Conservation (phyloP, 495 filamentous ascomycete genomes). For the Chaetomium fimeti region DNA sequence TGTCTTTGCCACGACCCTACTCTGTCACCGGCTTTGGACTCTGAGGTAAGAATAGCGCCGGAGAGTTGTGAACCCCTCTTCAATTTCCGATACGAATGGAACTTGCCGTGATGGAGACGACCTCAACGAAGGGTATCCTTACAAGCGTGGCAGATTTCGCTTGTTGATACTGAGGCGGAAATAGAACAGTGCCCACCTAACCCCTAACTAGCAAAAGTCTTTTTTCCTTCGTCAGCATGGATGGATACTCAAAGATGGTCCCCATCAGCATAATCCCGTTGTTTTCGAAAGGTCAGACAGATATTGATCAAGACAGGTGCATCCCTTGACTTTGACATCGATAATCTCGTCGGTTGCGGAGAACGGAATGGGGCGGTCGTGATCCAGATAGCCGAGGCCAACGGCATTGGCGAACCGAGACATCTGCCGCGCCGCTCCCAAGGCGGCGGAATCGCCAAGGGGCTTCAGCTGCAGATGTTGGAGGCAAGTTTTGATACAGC, state of each 20-base stretch:
- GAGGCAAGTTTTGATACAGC: not conserved
- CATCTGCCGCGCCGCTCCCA: not conserved
- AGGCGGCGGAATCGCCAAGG: not conserved
- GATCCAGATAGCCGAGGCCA: not conserved
- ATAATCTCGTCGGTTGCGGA: not conserved
- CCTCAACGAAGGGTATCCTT: not conserved
- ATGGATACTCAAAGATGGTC: not conserved
- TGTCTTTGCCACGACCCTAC: not conserved
- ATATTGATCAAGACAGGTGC: not conserved
- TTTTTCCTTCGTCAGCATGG: not conserved
- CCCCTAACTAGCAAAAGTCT: not conserved
- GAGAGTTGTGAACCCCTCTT: not conserved
- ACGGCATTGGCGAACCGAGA: not conserved
- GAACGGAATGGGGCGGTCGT: not conserved
- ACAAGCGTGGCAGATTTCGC: not conserved
- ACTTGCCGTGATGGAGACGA: not conserved
- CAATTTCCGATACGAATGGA: not conserved
- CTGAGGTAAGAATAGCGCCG: not conserved
- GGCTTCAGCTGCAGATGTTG: not conserved
- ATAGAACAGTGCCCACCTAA: not conserved
- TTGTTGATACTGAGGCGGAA: no score
- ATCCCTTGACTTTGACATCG: not conserved
- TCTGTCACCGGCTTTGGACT: not conserved
- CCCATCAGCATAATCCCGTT: not conserved
- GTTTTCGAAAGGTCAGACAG: not conserved